phyloP scores from a whole-genome alignment of 1,284 basidiomycete species.

The Sparassis latifolia region DNA sequence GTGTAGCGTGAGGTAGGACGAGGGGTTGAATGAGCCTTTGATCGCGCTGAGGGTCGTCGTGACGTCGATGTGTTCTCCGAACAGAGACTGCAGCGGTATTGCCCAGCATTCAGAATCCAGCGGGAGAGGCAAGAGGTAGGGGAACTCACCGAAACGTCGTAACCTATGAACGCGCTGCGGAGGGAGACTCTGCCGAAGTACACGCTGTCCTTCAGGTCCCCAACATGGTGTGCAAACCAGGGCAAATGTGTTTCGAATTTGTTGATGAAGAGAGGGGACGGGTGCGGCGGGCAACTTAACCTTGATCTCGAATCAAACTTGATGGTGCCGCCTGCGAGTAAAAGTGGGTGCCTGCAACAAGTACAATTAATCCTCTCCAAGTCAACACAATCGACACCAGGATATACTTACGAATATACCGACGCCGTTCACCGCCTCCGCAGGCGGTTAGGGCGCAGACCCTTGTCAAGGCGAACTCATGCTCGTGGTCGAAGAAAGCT shows the following conservation, averaged over 20 bases:
- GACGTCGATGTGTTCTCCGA: not conserved
- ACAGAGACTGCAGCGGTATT: constrained; percentile 1
- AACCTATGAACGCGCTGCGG: constrained; percentile 10
- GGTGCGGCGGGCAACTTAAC: constrained; percentile 14
- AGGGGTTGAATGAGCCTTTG: constrained; percentile 34
- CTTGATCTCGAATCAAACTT: constrained; percentile 14
- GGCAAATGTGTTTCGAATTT: constrained; percentile 17
- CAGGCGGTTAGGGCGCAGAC: constrained; percentile 18
- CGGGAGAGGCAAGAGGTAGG: not conserved
- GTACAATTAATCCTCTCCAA: not conserved
- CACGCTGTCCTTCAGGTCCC: constrained; percentile 11
- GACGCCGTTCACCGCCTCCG: constrained; percentile 17
- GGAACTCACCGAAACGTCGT: too few species aligned
- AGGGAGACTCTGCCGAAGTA: constrained; percentile 13
- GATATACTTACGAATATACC: constrained; percentile 23
- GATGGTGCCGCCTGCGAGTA: constrained; percentile 1
- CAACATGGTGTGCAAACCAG: constrained; percentile 17
- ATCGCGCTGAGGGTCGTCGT: constrained; percentile 30
- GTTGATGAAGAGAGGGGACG: constrained; percentile 9
- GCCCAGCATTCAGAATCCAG: not conserved
- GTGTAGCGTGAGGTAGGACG: constrained; percentile 29
- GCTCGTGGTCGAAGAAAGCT: constrained; percentile 12
- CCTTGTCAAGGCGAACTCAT: constrained; percentile 12
- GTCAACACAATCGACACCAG: not conserved
- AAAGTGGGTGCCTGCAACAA: not conserved